A percentile compares a stretch with the other conserved stretches of the same genome.
Evolutionary conservation across 495 filamentous ascomycete species (phyloP).

Genomic region (Xylaria grammica): DNA sequence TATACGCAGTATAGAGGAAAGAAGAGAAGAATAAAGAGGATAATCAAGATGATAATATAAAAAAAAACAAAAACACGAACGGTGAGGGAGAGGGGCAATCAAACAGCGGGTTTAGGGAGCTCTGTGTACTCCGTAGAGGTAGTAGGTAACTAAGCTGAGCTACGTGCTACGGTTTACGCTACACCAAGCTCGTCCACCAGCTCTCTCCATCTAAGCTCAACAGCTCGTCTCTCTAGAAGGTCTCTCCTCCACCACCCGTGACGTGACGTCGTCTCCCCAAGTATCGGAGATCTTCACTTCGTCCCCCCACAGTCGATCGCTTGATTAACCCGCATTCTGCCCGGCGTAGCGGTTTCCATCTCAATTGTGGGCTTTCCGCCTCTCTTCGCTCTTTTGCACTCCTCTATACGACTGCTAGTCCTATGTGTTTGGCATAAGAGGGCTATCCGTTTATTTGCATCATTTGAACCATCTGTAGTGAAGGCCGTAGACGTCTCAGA

Average conservation of each 20-base stretch:
- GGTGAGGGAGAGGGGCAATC: slow-evolving; percentile 21
- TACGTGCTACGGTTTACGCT: background rate
- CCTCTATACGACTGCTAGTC: background rate
- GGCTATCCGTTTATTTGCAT: background rate
- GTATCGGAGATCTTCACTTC: slow-evolving; percentile 17
- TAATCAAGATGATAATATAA: background rate
- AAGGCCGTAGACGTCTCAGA: background rate
- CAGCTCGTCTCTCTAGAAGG: too few relatives aligned
- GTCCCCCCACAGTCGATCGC: slow-evolving; percentile 19
- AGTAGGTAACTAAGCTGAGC: slow-evolving; percentile 11
- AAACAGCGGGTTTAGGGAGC: background rate
- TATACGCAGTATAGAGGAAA: too few relatives aligned
- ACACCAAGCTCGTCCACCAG: background rate
- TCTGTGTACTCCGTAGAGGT: too few relatives aligned
- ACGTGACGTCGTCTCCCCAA: slow-evolving; percentile 17
- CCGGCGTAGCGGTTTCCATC: slow-evolving; percentile 10
- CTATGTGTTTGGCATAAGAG: background rate
- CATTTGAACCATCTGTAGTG: background rate
- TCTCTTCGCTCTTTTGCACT: slow-evolving; percentile 1
- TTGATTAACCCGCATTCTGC: background rate
- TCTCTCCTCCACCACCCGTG: slow-evolving; percentile 15
- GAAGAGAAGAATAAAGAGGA: background rate
- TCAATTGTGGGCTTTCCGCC: background rate
- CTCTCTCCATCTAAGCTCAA: background rate
- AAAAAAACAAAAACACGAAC: background rate